Base-by-base conservation (phyloP, 169 alveolate genomes). In the Cryptosporidium bovis region DNA sequence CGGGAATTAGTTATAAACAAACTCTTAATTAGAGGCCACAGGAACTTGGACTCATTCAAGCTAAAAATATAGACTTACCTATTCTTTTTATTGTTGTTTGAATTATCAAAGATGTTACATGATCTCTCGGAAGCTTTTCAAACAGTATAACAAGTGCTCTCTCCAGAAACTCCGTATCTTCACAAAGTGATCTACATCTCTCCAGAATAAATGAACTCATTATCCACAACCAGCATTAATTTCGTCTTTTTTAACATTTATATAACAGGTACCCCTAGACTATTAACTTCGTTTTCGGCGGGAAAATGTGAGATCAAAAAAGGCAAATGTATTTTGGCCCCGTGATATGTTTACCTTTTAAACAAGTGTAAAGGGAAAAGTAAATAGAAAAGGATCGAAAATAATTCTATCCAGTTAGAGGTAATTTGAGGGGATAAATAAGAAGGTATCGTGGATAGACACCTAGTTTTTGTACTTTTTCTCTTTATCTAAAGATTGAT, bases 201-300 rank as follows among this genome's bases (percentile, higher is more conserved):
- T 90, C 93, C 18, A 84, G 56, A 33, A 90, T 66, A 40, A 83
- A 90, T n/a, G 89, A 90, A 51, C 91, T 64, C 93, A 90, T 90
- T 18, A 51, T 53, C 1, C 16, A 69, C 18, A 29, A 6, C 10
- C 33, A 33, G 36, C 31, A n/a, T n/a, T 69, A 13, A 33, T 7
- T 24, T 53, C 24, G 36, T 27, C 36, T 55, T 6, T 34, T 56
- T 16, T 16, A 46, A 40, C 51, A 29, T 48, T 51, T 31, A 64
- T 51, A 69, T 18, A 8, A 18, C 68, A 55, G 64, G 27, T 55
- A 27, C 36, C 33, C 58, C 64, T 55, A 27, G 64, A 20, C 64
- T 16, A 27, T 67, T 50, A 64, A 50, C 50, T 58, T 48, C 62
- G 44, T 50, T 13, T 1, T 6, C 0, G 48, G 48, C 48, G 48